Conservation (phyloP, 306 rosid genomes). For the Malus fusca region DNA sequence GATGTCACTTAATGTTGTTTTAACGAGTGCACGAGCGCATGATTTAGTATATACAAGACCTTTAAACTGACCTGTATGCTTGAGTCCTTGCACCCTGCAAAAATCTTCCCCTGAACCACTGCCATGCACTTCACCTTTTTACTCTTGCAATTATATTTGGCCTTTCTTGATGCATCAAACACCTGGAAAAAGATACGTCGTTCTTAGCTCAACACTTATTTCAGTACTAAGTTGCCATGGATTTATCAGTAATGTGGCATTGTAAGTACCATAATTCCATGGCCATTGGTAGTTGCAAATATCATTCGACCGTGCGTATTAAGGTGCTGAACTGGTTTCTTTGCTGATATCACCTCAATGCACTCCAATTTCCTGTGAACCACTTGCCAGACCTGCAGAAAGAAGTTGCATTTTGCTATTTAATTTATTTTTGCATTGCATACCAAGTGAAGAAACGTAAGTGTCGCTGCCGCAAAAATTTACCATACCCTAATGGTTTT, state of each 20-base stretch:
- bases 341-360: constrained; percentile 49
- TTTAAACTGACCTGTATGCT: constrained; percentile 55
- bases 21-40: neutral
- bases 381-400: constrained; percentile 64
- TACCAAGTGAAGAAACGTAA: neutral
- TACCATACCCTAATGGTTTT: constrained; percentile 70
- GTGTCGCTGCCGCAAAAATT: neutral
- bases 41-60: constrained; percentile 2
- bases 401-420: constrained; percentile 10
- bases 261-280: constrained; percentile 55
- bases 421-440: neutral
- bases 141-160: constrained; percentile 34
- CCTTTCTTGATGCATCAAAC: constrained; percentile 43
- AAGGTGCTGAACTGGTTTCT: constrained; percentile 52
- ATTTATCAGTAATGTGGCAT: neutral
- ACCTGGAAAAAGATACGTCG: constrained; percentile 25
- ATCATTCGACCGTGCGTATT: constrained; percentile 38
- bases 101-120: constrained; percentile 52
- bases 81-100: constrained; percentile 67
- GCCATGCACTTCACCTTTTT: constrained; percentile 50
- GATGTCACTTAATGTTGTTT: neutral
- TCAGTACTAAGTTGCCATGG: neutral
- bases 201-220: neutral
- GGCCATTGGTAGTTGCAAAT: constrained; percentile 38
- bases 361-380: constrained; percentile 59